A percentile compares a stretch with the other conserved stretches of the same genome.
Conservation (phyloP, 306 rosid species). For the Astragalus glycyphyllos region DNA sequence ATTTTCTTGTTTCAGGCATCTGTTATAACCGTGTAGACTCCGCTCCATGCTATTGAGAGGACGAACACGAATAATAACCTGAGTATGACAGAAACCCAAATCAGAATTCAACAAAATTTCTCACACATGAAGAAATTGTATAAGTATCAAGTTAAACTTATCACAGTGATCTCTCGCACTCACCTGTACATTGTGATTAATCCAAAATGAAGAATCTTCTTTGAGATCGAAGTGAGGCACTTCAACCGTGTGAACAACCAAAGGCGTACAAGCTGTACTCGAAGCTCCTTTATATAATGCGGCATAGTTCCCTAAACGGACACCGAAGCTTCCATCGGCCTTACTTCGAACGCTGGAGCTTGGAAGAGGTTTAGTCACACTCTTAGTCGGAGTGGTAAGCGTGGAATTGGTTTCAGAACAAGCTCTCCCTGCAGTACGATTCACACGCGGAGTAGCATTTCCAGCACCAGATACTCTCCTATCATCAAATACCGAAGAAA, state of each 20-base stretch:
- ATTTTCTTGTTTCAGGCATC: slow-evolving; percentile 90
- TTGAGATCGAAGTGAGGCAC: slow-evolving; percentile 97
- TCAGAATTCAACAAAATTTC: slow-evolving; percentile 4
- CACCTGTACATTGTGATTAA: slow-evolving; percentile 96
- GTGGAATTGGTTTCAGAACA: slow-evolving; percentile 78
- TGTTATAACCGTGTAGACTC: slow-evolving; percentile 65
- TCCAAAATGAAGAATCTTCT: slow-evolving; percentile 96
- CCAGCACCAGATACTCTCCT: slow-evolving; percentile 51
- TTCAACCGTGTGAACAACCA: slow-evolving; percentile 75
- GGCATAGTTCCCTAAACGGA: slow-evolving; percentile 64
- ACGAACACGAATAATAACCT: slow-evolving; percentile 96
- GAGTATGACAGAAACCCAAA: slow-evolving; percentile 24
- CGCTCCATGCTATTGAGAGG: slow-evolving; percentile 91
- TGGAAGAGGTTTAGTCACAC: slow-evolving; percentile 77
- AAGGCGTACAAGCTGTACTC: slow-evolving; percentile 49
- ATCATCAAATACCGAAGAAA: slow-evolving; percentile 51
- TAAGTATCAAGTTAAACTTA: neutral
- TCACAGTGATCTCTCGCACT: neutral
- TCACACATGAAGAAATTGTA: neutral
- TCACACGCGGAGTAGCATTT: slow-evolving; percentile 65
- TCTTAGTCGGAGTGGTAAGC: slow-evolving; percentile 85
- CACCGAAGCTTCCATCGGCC: slow-evolving; percentile 64
- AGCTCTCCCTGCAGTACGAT: slow-evolving; percentile 59
- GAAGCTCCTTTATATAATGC: slow-evolving; percentile 82
- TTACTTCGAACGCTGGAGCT: slow-evolving; percentile 65